Base-by-base conservation (phyloP, 1,284 basidiomycete species). In the Ustilago crameri region DNA sequence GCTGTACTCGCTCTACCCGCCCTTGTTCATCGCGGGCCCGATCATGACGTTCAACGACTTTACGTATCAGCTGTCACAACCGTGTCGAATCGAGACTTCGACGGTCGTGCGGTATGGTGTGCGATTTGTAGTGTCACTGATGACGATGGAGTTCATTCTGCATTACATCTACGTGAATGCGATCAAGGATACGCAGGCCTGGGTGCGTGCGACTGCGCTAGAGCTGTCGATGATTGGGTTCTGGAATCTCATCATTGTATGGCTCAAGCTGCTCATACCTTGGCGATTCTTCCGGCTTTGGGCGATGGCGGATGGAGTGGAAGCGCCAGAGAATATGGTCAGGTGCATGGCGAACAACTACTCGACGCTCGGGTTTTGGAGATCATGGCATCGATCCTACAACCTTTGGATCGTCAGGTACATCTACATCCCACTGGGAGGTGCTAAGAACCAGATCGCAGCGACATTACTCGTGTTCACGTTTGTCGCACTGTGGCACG, bases 401-500 rank as follows among this genome's bases (percentile, higher is more conserved):
- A 98, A 98, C 81, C 87, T 98, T 9, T 98, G 96, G 95, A 87
- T 95, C 48, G 90, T 95, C 41, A 87, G 95, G 26, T 80, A 71
- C 49, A 93, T 98, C 73, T 98, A 98, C 84, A 87, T 98, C 27
- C 95, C 95, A 0, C 86, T 98, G 9, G 95, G 95, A 9, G 95
- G 95, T 1, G 69, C 84, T 0, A 85, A 88, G 23, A 89, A 89
- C 68, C 84, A 88, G 3, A 80, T 91, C 0, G 66, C 91, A 18
- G 90, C 94, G 20, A 93, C 89, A 0, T 72, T 91, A 7, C 85
- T 96, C 18, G 90, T 97, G 27, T 98, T 98, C 86, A 91, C 95
- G 0, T 98, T 99, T 81, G 95, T 98, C n/a, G 96, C 96, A 0
- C 85, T 98, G 15, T 99, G 96, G 96, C 95, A 98, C 80, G 95